Evolutionary conservation across 2,329 filamentous ascomycete species (phyloP).

Genomic region (Colletotrichum lentis): DNA sequence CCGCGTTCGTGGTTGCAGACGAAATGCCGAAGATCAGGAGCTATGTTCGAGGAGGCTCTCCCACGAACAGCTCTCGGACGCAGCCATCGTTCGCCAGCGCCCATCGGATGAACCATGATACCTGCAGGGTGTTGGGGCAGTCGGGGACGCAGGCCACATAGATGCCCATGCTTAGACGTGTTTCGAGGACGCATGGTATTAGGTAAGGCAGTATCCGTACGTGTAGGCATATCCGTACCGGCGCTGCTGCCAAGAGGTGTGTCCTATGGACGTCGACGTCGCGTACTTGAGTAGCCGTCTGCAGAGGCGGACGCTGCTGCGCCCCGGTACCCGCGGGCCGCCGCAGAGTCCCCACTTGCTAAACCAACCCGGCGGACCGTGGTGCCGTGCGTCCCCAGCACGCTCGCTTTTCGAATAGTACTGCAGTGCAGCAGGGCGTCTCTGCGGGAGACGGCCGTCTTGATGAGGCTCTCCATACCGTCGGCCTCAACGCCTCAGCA

Average conservation of each 20-base stretch:
- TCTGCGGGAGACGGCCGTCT: slow-evolving; percentile 8
- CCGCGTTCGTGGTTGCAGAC: background rate
- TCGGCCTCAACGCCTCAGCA: no score
- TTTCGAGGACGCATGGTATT: slow-evolving; percentile 1
- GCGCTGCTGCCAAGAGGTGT: background rate
- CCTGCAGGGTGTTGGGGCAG: background rate
- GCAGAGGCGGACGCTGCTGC: slow-evolving; percentile 5
- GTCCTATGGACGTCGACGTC: background rate
- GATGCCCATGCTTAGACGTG: background rate
- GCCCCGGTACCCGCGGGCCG: slow-evolving; percentile 6
- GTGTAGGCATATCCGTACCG: background rate
- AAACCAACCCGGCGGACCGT: background rate
- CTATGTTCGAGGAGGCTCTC: slow-evolving; percentile 9
- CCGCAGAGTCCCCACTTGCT: background rate
- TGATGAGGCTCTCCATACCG: background rate
- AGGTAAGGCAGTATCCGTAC: background rate
- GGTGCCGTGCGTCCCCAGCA: slow-evolving; percentile 7
- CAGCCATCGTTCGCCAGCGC: slow-evolving; percentile 2
- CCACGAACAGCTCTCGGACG: background rate
- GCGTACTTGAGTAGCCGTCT: no score
- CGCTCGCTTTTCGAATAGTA: background rate
- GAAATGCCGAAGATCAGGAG: background rate
- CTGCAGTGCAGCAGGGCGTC: background rate
- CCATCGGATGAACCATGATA: slow-evolving; percentile 15
- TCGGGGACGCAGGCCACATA: slow-evolving; percentile 18